phyloP scores from a whole-genome alignment of 345 rosid genomes.

The Arabis hirsuta region DNA sequence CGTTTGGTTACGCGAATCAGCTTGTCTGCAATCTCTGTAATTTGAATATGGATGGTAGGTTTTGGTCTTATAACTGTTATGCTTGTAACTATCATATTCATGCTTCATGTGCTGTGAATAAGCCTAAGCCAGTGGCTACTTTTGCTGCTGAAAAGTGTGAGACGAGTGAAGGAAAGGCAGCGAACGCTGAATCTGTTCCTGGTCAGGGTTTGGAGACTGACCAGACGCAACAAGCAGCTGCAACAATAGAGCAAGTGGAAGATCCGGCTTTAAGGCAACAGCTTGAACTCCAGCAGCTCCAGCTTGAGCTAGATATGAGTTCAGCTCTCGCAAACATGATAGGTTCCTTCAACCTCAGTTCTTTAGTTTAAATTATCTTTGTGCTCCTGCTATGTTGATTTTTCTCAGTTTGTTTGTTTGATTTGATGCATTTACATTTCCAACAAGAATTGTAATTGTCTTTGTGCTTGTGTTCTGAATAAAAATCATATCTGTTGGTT shows the following conservation, averaged over 20 bases:
- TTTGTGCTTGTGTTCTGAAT: slow-evolving; percentile 29
- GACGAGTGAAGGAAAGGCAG: slow-evolving; percentile 15
- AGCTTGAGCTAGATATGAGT: slow-evolving; percentile 46
- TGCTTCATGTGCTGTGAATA: slow-evolving; percentile 43
- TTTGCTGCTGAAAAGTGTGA: slow-evolving; percentile 19
- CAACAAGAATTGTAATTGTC: background rate
- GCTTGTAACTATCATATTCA: slow-evolving; percentile 43
- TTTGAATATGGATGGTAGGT: slow-evolving; percentile 39
- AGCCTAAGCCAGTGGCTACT: slow-evolving; percentile 22
- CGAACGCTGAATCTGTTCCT: slow-evolving; percentile 27
- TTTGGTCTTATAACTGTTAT: slow-evolving; percentile 52
- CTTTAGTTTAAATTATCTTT: slow-evolving; percentile 38
- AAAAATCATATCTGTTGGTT: slow-evolving; percentile 2
- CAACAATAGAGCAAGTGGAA: slow-evolving; percentile 34
- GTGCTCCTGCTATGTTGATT: background rate
- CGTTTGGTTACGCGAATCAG: slow-evolving; percentile 32
- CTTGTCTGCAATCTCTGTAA: slow-evolving; percentile 41
- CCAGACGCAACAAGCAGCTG: slow-evolving; percentile 13
- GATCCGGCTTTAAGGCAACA: slow-evolving; percentile 43
- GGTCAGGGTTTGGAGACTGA: slow-evolving; percentile 21
- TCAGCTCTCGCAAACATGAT: slow-evolving; percentile 49
- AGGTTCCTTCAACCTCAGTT: slow-evolving; percentile 44
- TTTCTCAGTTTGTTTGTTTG: slow-evolving; percentile 4
- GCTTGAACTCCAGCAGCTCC: slow-evolving; percentile 42
- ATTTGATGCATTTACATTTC: slow-evolving; percentile 16